Base-by-base conservation (phyloP, 1,284 basidiomycete species). In the Sutorius eximius region DNA sequence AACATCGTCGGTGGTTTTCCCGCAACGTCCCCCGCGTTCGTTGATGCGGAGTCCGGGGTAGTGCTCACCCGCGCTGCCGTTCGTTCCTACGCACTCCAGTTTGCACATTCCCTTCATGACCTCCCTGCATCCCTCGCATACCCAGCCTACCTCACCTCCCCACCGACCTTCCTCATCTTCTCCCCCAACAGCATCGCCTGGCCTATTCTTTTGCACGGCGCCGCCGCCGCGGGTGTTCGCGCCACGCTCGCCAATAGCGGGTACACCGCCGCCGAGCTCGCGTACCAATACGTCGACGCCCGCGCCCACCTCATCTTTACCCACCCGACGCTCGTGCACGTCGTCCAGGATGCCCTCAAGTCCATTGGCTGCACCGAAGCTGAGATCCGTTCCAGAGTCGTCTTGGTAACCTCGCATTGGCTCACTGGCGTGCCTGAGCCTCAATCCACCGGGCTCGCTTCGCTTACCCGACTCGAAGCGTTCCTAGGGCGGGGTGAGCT, bases 121-220 rank as follows among this genome's bases (percentile, higher is more conserved):
- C 71, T 72, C 30, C 66, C 62, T 34, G 61, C 71, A 4, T 59
- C 62, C 33, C 59, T 64, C 37, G 20, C 56, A 49, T 46, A 51
- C 46, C 60, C 52, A 70, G 64, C 49, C 67, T 74, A 10, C 77
- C 79, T 1, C 76, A 80, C 44, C 12, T 20, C 32, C 13, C 45
- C 52, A 2, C 55, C 48, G 6, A 80, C 77, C 0, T 58, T 82
- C 11, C 69, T 86, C 52, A 68, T 87, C 2, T 85, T 77, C 63
- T 82, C 82, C 2, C 82, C 77, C 6, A 91, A 91, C 67, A 80
- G 76, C 16, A 61, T 91, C 34, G 74, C 76, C 24, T 91, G 83
- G 79, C 84, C 87, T 0, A 72, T 86, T 42, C 77, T 81, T 13
- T 65, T 86, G 6, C 80, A 83, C 42, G 88, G 83, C 3, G 63